phyloP scores from a whole-genome alignment of 768 basidiomycete genomes.

The Amanita jacksonii region DNA sequence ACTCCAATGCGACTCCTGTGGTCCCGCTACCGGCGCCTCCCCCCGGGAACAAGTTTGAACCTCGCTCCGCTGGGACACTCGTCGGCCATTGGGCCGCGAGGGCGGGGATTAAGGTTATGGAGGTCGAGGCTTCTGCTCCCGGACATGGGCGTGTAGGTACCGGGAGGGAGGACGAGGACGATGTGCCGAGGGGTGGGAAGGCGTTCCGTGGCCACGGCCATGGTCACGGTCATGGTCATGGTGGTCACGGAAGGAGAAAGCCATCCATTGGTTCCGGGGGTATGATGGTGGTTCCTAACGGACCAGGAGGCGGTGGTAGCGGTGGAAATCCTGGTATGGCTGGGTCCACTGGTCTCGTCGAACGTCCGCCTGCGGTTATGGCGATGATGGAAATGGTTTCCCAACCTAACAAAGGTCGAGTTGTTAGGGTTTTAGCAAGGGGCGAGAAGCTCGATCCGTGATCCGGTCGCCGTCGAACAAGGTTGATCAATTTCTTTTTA shows the following conservation, averaged over 20 bases:
- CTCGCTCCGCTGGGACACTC: constrained; percentile 52
- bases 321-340: background rate
- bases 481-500: too few species aligned
- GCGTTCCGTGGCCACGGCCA: constrained; percentile 12
- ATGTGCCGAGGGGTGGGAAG: background rate
- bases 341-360: constrained; percentile 41
- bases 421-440: constrained; percentile 71
- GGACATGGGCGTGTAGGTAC: constrained; percentile 23
- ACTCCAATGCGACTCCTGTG: constrained; percentile 34
- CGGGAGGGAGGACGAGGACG: constrained; percentile 19
- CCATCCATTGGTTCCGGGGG: background rate
- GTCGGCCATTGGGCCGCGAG: constrained; percentile 60
- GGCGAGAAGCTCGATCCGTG: constrained; percentile 73
- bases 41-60: constrained; percentile 50
- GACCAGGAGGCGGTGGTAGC: constrained; percentile 11
- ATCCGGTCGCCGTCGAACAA: background rate
- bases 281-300: constrained; percentile 1
- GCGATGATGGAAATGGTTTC: constrained; percentile 75
- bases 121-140: constrained; percentile 38
- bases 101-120: constrained; percentile 48
- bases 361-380: constrained; percentile 68
- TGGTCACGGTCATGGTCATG: constrained; percentile 12
- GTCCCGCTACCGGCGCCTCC: constrained; percentile 57
- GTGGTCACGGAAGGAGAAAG: constrained; percentile 17
- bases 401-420: constrained; percentile 49